Base-by-base conservation (phyloP, 192 early-diverging fungal species). In the Linnemannia elongata region DNA sequence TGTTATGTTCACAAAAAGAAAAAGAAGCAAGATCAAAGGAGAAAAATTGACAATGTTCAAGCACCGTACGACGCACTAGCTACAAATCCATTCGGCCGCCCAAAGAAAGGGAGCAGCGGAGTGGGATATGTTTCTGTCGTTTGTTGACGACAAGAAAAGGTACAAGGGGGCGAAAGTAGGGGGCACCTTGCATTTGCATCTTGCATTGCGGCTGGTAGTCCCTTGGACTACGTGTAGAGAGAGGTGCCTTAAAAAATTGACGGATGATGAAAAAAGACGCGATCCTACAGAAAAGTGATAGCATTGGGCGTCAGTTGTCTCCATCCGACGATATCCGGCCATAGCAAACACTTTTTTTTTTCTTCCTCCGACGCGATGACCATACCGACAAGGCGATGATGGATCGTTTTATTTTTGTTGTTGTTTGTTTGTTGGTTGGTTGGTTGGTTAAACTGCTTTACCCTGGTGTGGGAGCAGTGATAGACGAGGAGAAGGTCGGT, bases 221-320 rank as follows among this genome's bases (percentile, higher is more conserved):
- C 9, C 12, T 30, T 27, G 35, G n/a, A 30, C 1, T 12, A 66
- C 30, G 13, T 30, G 15, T 33, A 30, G 10, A 33, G n/a, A 10
- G 55, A 27, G 33, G 12, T 33, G 35, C 30, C 30, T 52, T 22
- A 22, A 30, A 15, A 13, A 33, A 66, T 33, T 8, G 60, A 63
- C 30, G 60, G 60, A 63, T 33, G 12, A 27, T 66, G 30, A 66
- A 66, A 66, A 66, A 66, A 66, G 60, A 66, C 60, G 60, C 60
- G 60, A 66, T 66, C 60, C 60, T 35, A 24, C 30, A 66, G n/a
- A 66, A 66, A 66, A 66, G 60, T 66, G 60, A 33, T 66, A 66
- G 60, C 60, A 66, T 66, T 66, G 60, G 60, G 60, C 60, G 60
- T 66, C 27, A 66, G 4, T 33, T 66, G 60, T 66, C 27, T 60